phyloP scores from a whole-genome alignment of 1,284 basidiomycete species.

The Heliocybe sulcata region DNA sequence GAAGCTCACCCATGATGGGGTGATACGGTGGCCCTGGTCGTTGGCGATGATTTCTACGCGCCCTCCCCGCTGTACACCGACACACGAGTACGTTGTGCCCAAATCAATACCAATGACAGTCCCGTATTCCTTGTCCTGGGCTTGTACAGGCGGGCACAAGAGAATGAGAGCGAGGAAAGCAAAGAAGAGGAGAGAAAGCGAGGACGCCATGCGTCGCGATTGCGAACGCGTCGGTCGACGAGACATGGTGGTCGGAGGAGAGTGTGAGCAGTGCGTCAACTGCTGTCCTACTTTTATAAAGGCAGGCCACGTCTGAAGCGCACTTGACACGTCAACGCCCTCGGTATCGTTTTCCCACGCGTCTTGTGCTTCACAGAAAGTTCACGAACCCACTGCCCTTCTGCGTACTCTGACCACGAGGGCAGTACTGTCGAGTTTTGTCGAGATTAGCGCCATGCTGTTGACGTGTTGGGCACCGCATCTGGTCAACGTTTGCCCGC shows the following conservation, averaged over 20 bases:
- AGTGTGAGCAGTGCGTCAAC: background rate
- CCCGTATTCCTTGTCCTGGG: conserved; percentile 75
- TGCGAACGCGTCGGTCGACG: conserved; percentile 49
- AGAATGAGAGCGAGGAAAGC: conserved; percentile 58
- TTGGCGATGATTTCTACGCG: conserved; percentile 96
- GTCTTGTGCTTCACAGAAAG: background rate
- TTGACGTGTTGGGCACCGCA: background rate
- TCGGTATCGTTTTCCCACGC: background rate
- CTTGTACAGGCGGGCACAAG: conserved; percentile 51
- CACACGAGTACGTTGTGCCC: conserved; percentile 62
- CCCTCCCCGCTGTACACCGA: conserved; percentile 85
- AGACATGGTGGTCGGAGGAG: conserved; percentile 23
- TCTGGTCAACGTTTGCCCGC: background rate
- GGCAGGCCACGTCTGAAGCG: background rate
- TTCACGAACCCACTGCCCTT: background rate
- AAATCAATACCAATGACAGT: conserved; percentile 94
- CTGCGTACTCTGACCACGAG: background rate
- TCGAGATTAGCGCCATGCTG: background rate
- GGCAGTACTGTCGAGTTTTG: background rate
- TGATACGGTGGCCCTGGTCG: conserved; percentile 97
- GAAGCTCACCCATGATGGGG: conserved; percentile 92
- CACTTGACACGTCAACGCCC: background rate
- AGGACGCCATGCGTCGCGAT: conserved; percentile 51
- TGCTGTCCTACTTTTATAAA: background rate
- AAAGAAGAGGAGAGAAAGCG: conserved; percentile 58